Conservation (phyloP, 306 rosid species). For the Sechiopsis laciniata region DNA sequence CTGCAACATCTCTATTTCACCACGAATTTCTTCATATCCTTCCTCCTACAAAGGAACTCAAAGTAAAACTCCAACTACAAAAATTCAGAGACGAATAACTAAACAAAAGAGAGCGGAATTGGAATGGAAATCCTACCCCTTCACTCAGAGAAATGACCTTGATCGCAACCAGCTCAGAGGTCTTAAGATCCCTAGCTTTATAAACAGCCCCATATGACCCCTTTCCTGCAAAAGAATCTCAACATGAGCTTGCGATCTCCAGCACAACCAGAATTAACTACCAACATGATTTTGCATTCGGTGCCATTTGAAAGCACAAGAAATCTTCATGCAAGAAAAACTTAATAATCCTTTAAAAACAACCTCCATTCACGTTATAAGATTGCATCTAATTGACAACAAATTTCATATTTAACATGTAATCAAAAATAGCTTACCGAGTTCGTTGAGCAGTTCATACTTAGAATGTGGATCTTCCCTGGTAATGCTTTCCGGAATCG, state of each 20-base stretch:
- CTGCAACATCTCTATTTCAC: slow-evolving; percentile 97
- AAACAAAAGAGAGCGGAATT: slow-evolving; percentile 2
- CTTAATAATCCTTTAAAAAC: background rate
- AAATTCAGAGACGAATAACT: slow-evolving; percentile 22
- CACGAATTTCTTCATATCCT: slow-evolving; percentile 96
- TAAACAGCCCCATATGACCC: slow-evolving; percentile 96
- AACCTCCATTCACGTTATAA: background rate
- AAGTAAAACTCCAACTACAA: slow-evolving; percentile 21
- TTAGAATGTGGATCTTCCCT: slow-evolving; percentile 83
- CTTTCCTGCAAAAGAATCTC: slow-evolving; percentile 50
- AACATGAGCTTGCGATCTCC: background rate
- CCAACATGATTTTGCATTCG: background rate
- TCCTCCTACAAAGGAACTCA: slow-evolving; percentile 63
- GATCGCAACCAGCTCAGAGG: slow-evolving; percentile 92
- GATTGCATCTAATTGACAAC: background rate
- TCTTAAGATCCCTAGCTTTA: slow-evolving; percentile 84
- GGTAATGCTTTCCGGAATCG: slow-evolving; percentile 83
- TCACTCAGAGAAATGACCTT: slow-evolving; percentile 85
- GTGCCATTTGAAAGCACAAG: background rate
- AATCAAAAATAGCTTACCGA: slow-evolving; percentile 44
- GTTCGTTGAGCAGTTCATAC: slow-evolving; percentile 93
- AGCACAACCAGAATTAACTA: slow-evolving; percentile 20
- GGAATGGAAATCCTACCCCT: slow-evolving; percentile 52
- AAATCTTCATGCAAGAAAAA: background rate
- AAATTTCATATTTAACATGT: background rate